A percentile compares a stretch with the other conserved stretches of the same genome.
phyloP scores from a whole-genome alignment of 805 yeast species.

The Sungouiella blattae region DNA sequence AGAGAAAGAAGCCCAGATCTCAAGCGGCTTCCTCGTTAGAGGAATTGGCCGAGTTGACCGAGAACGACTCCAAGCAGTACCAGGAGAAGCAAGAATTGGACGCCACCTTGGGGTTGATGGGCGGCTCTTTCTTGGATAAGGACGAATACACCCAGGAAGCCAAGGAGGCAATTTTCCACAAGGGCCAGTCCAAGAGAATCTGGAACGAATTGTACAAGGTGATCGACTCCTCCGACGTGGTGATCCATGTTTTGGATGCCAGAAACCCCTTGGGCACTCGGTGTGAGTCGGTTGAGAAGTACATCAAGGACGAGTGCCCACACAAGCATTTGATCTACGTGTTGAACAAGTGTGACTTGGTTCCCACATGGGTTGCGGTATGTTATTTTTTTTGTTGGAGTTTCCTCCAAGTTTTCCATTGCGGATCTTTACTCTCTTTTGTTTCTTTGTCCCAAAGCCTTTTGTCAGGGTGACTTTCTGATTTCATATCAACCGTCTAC shows the following conservation, averaged over 20 bases:
- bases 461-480: conserved; percentile 71
- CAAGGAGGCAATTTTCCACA: conserved; percentile 90
- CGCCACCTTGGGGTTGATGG: conserved; percentile 78
- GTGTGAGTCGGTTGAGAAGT: conserved; percentile 89
- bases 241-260: conserved; percentile 93
- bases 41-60: conserved; percentile 65
- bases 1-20: conserved; percentile 83
- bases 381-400: conserved; percentile 37
- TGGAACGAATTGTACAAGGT: conserved; percentile 98
- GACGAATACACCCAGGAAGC: conserved; percentile 90
- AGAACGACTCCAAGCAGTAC: conserved; percentile 52
- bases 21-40: conserved; percentile 70
- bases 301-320: conserved; percentile 88
- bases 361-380: conserved; percentile 99
- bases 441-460: conserved; percentile 61
- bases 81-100: conserved; percentile 76
- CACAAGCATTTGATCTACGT: conserved; percentile 95
- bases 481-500: conserved; percentile 33
- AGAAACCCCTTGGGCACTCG: conserved; percentile 97
- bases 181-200: conserved; percentile 97
- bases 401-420: conserved; percentile 3
- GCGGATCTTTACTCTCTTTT: conserved; percentile 1
- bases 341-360: conserved; percentile 94
- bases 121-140: conserved; percentile 51
- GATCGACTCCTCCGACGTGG: conserved; percentile 96